Evolutionary conservation across 805 yeast genomes (phyloP), one percentile per base, ranked within the genome.

Genomic region (Lipomyces orientalis): DNA sequence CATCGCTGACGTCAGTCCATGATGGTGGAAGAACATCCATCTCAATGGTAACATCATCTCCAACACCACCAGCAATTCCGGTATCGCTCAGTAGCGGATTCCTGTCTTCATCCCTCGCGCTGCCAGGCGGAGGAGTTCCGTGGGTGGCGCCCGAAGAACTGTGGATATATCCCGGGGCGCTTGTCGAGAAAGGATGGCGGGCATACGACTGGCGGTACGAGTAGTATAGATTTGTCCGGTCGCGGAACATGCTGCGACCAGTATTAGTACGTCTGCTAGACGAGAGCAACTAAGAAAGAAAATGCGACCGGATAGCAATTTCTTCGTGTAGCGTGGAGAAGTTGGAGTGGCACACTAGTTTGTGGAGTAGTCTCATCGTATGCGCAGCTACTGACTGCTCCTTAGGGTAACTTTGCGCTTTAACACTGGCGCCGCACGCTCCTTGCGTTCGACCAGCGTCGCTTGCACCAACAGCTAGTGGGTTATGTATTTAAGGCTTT

Each of bases 141-240:
- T 75, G 56, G n/a, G 29, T 12, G 43, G 12, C 54, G 35, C 51
- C 33, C 22, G 61, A 25, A 31, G 52, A 9, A 35, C 33, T 54
- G 46, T 43, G 16, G 54, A 31, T 64, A 73, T 64, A 68, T 67
- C 65, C 68, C 64, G 67, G 58, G 61, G 12, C 56, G 62, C 65
- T 19, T 54, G 58, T n/a, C 57, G 54, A 51, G 63, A 69, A 64
- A 29, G 81, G 80, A 69, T 84, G 86, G 72, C 93, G 93, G 0
- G 97, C 96, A 65, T 88, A 89, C 10, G 98, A 93, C 67, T 95
- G 87, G 70, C 99, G 86, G 76, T 90, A 94, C 58, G 98, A 92
- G 29, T 93, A 81, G 78, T 84, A 94, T 71, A 94, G 83, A 76
- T 93, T 94, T n/a, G 99, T 95, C 77, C 98, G 84, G 79, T 95